Base-by-base conservation (phyloP, 495 filamentous ascomycete species). In the Aspergillus taichungensis region DNA sequence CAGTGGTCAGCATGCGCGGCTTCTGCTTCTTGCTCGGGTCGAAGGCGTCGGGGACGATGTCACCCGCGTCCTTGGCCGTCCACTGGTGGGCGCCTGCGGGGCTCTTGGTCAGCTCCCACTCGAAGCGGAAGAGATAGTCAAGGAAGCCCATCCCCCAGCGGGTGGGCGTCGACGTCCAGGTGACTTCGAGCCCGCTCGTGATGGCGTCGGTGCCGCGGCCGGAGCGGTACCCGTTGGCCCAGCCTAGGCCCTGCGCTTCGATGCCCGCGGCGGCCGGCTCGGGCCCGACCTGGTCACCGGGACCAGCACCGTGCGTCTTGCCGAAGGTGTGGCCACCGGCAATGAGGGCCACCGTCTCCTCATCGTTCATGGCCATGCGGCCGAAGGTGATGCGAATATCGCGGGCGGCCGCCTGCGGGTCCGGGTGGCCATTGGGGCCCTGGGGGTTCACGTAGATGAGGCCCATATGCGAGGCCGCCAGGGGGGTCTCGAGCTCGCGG, bases 361-460 rank as follows among this genome's bases (percentile, higher is more conserved):
- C 79, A 55, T 87, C 83, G 55, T 83, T 77, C 83, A 87, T 87
- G 44, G 78, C 83, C 83, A 87, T 87, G 55, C 80, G 81, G 55
- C 70, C 71, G 47, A 87, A 87, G 30, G 83, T 85, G 45, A 66
- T 66, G 44, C 83, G 83, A 55, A 87, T 85, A 59, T 87, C 83
- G 28, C 69, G 59, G 42, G 74, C 83, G 0, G 83, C 72, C n/a
- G 78, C 78, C 32, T 82, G 58, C 29, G 81, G 78, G 58, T 87
- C 82, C 27, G 80, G 80, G 12, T 68, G 72, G 53, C 76, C 78
- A 53, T 87, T 76, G n/a, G 83, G 83, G 9, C 83, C 83, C 60
- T 87, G 80, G 6, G 83, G 83, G 64, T 87, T 87, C 40, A 85
- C 81, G 57, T 85, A 87, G 66, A 87, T 85, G 56, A 87, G 61